phyloP scores from a whole-genome alignment of 371 early-diverging fungal genomes.

The Parasitella parasitica region DNA sequence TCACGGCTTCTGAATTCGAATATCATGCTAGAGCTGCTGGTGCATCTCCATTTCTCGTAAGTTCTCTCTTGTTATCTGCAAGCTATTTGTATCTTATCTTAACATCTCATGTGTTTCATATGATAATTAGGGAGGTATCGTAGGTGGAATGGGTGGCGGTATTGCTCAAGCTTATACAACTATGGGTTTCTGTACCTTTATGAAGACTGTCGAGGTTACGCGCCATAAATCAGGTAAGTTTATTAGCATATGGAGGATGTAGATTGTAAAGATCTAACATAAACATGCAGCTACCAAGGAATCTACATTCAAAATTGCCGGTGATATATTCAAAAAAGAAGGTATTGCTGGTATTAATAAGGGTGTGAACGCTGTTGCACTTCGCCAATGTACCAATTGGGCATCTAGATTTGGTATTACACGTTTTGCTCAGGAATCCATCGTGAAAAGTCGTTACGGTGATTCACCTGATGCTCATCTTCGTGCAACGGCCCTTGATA shows the following conservation, averaged over 20 bases:
- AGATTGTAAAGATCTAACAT: conserved; percentile 1
- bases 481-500: conserved; percentile 55
- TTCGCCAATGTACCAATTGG: conserved; percentile 96
- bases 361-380: conserved; percentile 88
- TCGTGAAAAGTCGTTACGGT: conserved; percentile 57
- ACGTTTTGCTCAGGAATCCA: conserved; percentile 79
- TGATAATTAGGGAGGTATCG: conserved; percentile 68
- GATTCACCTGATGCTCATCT: conserved; percentile 36
- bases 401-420: conserved; percentile 92
- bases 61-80: conserved; percentile 10
- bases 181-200: conserved; percentile 98
- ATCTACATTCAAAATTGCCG: conserved; percentile 83
- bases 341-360: conserved; percentile 96
- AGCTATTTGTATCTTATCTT: background rate
- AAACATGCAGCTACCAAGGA: conserved; percentile 44
- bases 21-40: conserved; percentile 60
- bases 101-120: conserved; percentile 1
- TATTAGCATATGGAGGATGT: background rate
- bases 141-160: conserved; percentile 93
- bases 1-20: conserved; percentile 93
- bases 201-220: conserved; percentile 98
- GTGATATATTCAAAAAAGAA: conserved; percentile 87
- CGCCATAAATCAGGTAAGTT: conserved; percentile 78
- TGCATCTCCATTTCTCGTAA: conserved; percentile 59
- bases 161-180: conserved; percentile 93